Evolutionary conservation across 257 asterid genomes (phyloP).

Genomic region (Nemophila menziesii): DNA sequence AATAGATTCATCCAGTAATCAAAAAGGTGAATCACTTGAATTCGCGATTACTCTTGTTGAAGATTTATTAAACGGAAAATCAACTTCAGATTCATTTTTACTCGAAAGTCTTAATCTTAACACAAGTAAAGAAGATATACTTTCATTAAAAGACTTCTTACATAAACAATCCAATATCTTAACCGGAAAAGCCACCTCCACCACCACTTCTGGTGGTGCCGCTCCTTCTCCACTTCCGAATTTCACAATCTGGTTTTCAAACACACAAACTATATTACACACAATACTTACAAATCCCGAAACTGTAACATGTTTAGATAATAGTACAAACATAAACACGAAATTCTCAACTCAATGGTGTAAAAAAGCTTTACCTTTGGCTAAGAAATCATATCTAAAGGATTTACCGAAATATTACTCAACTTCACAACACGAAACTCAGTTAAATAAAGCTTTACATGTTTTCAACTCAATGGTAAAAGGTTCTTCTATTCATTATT

Average conservation of each 20-base stretch:
- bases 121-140: constrained; percentile 54
- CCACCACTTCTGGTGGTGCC: too few relatives aligned
- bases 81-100: constrained; percentile 82
- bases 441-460: constrained; percentile 52
- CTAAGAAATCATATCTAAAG: constrained; percentile 64
- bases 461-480: constrained; percentile 62
- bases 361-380: constrained; percentile 71
- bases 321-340: constrained; percentile 40
- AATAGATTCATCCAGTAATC: constrained; percentile 44
- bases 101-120: constrained; percentile 59
- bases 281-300: constrained; percentile 51
- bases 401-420: constrained; percentile 77
- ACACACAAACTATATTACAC: constrained; percentile 53
- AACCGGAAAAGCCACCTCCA: too few relatives aligned
- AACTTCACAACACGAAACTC: constrained; percentile 65
- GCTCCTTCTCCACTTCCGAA: constrained; percentile 80
- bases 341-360: constrained; percentile 81
- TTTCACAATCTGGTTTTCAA: constrained; percentile 66
- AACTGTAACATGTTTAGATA: constrained; percentile 45
- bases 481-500: constrained; percentile 67
- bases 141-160: constrained; percentile 77
- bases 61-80: constrained; percentile 67
- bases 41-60: constrained; percentile 67
- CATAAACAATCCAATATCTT: constrained; percentile 60
- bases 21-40: constrained; percentile 76